Evolutionary conservation across 176 grass and related monocot species (phyloP).

Genomic region (Triticum monococcum): DNA sequence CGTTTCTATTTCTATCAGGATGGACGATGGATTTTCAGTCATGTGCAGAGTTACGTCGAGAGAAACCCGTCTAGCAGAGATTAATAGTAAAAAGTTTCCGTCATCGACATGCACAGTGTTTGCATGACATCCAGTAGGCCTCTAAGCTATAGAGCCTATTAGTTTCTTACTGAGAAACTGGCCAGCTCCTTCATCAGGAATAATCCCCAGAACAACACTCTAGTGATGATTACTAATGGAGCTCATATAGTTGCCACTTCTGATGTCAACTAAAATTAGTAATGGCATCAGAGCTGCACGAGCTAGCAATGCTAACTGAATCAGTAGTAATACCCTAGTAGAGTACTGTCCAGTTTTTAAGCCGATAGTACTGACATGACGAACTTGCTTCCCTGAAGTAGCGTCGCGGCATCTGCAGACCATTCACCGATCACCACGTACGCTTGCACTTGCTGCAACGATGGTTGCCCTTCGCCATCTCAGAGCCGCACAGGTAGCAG

Average conservation of each 20-base stretch:
- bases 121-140: neutral
- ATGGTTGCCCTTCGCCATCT: conserved; percentile 56
- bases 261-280: neutral
- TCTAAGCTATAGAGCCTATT: neutral
- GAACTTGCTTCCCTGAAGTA: neutral
- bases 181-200: neutral
- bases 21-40: neutral
- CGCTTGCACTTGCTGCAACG: conserved; percentile 44
- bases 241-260: neutral
- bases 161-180: neutral
- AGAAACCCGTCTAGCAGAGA: neutral
- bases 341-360: neutral
- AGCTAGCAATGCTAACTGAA: neutral
- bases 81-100: neutral
- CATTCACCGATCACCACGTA: conserved; percentile 45
- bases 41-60: neutral
- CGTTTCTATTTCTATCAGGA: neutral
- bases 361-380: neutral
- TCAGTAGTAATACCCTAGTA: neutral
- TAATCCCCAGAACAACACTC: neutral
- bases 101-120: neutral
- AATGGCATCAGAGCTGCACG: neutral
- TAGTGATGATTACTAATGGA: neutral
- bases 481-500: conserved; percentile 72
- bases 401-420: neutral